Percentiles rank a stretch among this genome's conserved stretches.
Evolutionary conservation across 306 rosid genomes (phyloP).

Genomic region (Morella rubra): DNA sequence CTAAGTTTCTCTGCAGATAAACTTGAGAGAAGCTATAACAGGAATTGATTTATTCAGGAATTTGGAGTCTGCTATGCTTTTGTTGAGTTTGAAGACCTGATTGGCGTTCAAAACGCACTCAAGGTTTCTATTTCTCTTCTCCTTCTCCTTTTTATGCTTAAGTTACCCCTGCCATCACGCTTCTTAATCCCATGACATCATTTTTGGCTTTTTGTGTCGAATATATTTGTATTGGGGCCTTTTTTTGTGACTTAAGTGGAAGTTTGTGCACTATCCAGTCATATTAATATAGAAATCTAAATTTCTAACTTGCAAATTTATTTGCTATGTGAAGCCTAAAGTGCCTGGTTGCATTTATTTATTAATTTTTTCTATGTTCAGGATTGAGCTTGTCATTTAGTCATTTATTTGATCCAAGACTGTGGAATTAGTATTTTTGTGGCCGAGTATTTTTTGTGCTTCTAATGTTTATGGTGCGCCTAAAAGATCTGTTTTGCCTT

Average conservation of each 20-base stretch:
- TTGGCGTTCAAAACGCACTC: slow-evolving; percentile 80
- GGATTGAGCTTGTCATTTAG: slow-evolving; percentile 4
- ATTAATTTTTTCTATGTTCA: not conserved
- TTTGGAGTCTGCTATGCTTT: slow-evolving; percentile 94
- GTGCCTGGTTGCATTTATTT: slow-evolving; percentile 3
- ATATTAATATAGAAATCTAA: not conserved
- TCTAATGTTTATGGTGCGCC: not conserved
- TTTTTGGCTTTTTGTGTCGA: not conserved
- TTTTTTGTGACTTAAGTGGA: slow-evolving; percentile 3
- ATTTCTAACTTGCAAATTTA: not conserved
- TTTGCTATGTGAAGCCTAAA: not conserved
- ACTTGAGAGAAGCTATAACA: slow-evolving; percentile 23
- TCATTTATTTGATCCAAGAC: not conserved
- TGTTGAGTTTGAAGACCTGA: slow-evolving; percentile 89
- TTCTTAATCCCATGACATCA: not conserved
- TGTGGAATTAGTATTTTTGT: not conserved
- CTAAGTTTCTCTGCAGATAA: not conserved
- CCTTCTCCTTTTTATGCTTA: not conserved
- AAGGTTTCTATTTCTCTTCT: slow-evolving; percentile 49
- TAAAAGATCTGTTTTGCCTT: not conserved
- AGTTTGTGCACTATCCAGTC: not conserved
- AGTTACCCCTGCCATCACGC: slow-evolving; percentile 16
- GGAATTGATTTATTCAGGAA: slow-evolving; percentile 59
- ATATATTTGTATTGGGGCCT: slow-evolving; percentile 21
- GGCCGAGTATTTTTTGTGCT: not conserved